These are phyloP conservation scores for Suillus subaureus DNA, from an alignment of 768 basidiomycete genomes.

Conservation along the genomic window DNA sequence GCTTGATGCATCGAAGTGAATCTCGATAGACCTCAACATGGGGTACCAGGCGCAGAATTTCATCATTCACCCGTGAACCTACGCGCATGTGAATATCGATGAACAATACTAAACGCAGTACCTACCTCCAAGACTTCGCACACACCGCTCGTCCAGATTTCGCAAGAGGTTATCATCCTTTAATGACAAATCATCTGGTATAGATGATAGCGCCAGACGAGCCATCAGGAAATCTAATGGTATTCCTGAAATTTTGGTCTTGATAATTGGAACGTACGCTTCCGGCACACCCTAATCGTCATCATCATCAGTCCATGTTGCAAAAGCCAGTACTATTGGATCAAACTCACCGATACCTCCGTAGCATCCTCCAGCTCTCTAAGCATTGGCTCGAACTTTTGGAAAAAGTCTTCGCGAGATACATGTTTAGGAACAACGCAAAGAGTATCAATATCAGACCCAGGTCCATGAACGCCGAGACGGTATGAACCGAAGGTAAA, in stretches of 20 bases:
- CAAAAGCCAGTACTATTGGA: constrained; percentile 3
- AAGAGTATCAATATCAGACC: constrained; percentile 96
- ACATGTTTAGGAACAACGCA: constrained; percentile 98
- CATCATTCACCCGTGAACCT: constrained; percentile 96
- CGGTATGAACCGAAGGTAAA: constrained; percentile 99
- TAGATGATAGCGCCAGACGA: constrained; percentile 78
- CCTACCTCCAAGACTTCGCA: constrained; percentile 89
- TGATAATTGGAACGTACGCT: constrained; percentile 96
- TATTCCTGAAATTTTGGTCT: constrained; percentile 87
- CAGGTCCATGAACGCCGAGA: constrained; percentile 94
- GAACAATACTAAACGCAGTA: constrained; percentile 11
- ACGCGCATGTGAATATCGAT: constrained; percentile 11
- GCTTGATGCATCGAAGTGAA: constrained; percentile 91
- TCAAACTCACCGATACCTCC: constrained; percentile 80
- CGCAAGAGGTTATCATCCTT: constrained; percentile 89
- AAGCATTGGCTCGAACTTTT: constrained; percentile 87
- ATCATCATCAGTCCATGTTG: constrained; percentile 9
- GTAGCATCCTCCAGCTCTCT: constrained; percentile 78
- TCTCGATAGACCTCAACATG: constrained; percentile 94
- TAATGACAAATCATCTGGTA: constrained; percentile 90
- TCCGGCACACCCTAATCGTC: constrained; percentile 84
- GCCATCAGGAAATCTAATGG: constrained; percentile 96
- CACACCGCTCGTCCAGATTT: constrained; percentile 92
- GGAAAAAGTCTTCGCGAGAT: constrained; percentile 94
- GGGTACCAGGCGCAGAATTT: constrained; percentile 92